Percentiles rank a stretch among this genome's conserved stretches.
phyloP scores from a whole-genome alignment of 2,329 filamentous ascomycete genomes.

The Ophiostoma populinum region DNA sequence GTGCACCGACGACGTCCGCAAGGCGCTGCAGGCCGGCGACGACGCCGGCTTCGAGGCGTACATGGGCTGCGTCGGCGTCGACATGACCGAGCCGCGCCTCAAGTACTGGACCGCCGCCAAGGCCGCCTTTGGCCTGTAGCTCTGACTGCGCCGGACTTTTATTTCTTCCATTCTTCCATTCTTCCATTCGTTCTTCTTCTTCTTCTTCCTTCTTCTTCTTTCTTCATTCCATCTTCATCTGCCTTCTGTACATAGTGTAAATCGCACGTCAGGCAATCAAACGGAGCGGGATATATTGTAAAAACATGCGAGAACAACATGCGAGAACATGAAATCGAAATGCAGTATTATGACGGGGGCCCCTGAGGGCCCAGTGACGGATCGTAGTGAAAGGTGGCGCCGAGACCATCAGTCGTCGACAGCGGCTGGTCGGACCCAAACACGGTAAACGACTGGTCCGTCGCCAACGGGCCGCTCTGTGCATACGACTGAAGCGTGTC shows the following conservation, averaged over 20 bases:
- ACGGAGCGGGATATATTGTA: too few species aligned
- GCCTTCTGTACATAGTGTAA: too few species aligned
- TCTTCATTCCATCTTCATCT: too few species aligned
- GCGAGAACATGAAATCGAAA: too few species aligned
- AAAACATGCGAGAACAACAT: too few species aligned
- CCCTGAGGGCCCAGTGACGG: too few species aligned
- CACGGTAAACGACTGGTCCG: constrained; percentile 34
- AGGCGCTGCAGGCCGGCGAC: constrained; percentile 18
- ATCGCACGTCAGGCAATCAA: too few species aligned
- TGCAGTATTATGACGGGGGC: too few species aligned
- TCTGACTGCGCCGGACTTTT: too few species aligned
- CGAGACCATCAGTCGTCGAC: neutral
- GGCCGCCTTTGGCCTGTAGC: constrained; percentile 24
- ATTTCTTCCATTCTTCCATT: neutral
- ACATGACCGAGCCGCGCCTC: constrained; percentile 14
- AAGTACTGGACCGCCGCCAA: constrained; percentile 29
- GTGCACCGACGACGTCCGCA: constrained; percentile 20
- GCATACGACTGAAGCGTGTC: constrained; percentile 39
- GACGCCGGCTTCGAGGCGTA: constrained; percentile 28
- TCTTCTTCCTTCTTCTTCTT: too few species aligned
- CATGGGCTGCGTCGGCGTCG: constrained; percentile 29
- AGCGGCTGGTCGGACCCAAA: constrained; percentile 16
- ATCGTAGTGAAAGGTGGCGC: neutral
- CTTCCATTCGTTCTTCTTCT: too few species aligned
- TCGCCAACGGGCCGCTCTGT: constrained; percentile 34